Conservation (phyloP, 306 rosid species). For the Dryas alaskensis region DNA sequence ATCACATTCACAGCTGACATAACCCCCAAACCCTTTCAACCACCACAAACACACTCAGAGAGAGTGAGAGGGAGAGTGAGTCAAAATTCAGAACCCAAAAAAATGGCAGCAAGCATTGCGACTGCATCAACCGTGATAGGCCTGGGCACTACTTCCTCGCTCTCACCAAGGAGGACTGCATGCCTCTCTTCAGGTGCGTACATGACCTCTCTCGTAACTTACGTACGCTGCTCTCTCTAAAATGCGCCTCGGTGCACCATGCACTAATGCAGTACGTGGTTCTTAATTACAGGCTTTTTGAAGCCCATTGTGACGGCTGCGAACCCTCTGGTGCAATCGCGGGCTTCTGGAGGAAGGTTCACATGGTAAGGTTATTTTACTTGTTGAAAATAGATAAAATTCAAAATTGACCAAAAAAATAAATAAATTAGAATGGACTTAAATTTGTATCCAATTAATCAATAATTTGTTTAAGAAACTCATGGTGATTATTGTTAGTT, state of each 20-base stretch:
- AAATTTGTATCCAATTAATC: too few species aligned
- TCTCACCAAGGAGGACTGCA: slow-evolving; percentile 28
- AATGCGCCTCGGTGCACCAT: background rate
- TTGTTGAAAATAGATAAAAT: too few species aligned
- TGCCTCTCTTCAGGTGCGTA: slow-evolving; percentile 50
- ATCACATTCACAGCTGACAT: slow-evolving; percentile 10
- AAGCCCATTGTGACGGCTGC: slow-evolving; percentile 42
- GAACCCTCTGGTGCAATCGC: slow-evolving; percentile 55
- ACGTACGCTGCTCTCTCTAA: background rate
- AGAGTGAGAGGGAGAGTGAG: background rate
- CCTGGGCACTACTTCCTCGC: slow-evolving; percentile 46
- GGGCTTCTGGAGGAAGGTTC: slow-evolving; percentile 54
- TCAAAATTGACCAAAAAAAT: too few species aligned
- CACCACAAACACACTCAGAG: slow-evolving; percentile 9
- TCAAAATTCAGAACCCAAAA: background rate
- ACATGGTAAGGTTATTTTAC: slow-evolving; percentile 49
- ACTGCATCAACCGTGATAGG: slow-evolving; percentile 58
- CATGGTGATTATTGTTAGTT: too few species aligned
- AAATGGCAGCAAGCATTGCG: slow-evolving; percentile 64
- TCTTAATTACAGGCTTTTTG: slow-evolving; percentile 47
- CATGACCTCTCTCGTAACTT: background rate
- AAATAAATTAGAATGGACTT: too few species aligned
- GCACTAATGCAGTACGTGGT: too few species aligned
- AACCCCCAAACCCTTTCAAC: slow-evolving; percentile 1
- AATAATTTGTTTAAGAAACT: too few species aligned